Base-by-base conservation (phyloP, 75 land plant genomes). In the Sequoia sempervirens region DNA sequence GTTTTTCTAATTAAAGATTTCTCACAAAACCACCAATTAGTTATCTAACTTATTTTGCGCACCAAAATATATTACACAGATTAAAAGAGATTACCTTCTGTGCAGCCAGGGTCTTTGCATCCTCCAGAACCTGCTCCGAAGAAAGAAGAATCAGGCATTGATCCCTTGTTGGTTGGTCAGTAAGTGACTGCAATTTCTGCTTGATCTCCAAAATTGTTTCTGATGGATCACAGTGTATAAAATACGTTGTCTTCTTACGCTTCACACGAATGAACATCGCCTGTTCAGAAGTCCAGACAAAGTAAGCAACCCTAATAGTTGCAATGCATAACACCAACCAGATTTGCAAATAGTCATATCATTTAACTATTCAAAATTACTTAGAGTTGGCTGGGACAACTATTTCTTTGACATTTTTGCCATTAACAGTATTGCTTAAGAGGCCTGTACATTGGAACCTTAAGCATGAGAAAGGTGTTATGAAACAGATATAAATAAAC, bases 191-290 rank as follows among this genome's bases (percentile, higher is more conserved):
- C 82, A 97, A 83, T 82, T 97, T 97, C 80, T 95, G 88, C 93
- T 97, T 97, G 61, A 96, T 92, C 43, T 93, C 91, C 43, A 96
- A 73, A 83, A 89, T 88, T 14, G 95, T 96, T 86, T 96, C 98
- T 28, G 95, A 92, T 40, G 99, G 98, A 83, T 93, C 96, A 85
- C 99, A 97, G 75, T 91, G 93, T 86, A 97, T 46, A 84, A 97
- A 97, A 89, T 93, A 97, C 2, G 99, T 97, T 76, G 96, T 97
- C 92, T 96, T 97, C 86, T 87, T 84, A 54, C 98, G 93, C 90
- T 97, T 97, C 58, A 96, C 96, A 40, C 99, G 89, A 34, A 97
- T 94, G 70, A 94, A 97, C 99, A 97, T 97, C 30, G 99, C 95
- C 99, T 96, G 73, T 70, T 70, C 73, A 70, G 36, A 32, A 3